Evolutionary conservation across 2,329 filamentous ascomycete species (phyloP), one percentile per base, ranked within the genome.

Genomic region (Lasiodiplodia sp.): DNA sequence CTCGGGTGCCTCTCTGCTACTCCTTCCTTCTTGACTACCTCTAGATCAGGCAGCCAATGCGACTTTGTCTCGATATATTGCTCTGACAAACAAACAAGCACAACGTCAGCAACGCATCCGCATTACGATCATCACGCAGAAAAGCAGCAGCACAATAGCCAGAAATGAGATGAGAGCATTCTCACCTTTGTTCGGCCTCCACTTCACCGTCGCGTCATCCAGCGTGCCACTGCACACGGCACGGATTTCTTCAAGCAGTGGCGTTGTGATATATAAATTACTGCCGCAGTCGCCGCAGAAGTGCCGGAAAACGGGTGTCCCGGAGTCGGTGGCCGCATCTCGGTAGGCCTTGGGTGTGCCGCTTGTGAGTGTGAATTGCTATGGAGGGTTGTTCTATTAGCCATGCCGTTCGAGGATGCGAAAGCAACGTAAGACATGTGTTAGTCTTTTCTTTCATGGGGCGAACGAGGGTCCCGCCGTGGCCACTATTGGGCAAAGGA

Each of bases 101-200:
- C 18, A 47, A 7, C 40, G 40, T 47, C 14, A 47, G 40, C 16
- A 47, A 44, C 8, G n/a, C 18, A 47, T 10, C 14, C n/a, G 8
- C 18, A 23, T 23, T 23, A 23, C 23, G 23, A 23, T 23, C 23
- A 47, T 7, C 40, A 18, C 40, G 40, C 40, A 21, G 28, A 40
- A 52, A 5, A 49, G 7, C 10, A 18, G 38, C 6, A 31, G 23
- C 16, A 23, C 2, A 18, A 11, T 8, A 4, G 11, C 2, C 28
- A 28, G 28, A 18, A 16, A 23, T 31, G 8, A 12, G 4, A 38
- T 3, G 3, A 31, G 12, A 38, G 2, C 14, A 52, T 12, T 25
- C 28, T 47, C 28, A 67, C 64, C 53, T 57, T 67, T 67, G n/a
- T 67, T 67, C 53, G 65, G 65, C 53, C 37, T 67, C 40, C 53